These are phyloP conservation scores for Neopestalotiopsis sp. DNA, from an alignment of 2,329 filamentous ascomycete genomes.

Conservation along the genomic window DNA sequence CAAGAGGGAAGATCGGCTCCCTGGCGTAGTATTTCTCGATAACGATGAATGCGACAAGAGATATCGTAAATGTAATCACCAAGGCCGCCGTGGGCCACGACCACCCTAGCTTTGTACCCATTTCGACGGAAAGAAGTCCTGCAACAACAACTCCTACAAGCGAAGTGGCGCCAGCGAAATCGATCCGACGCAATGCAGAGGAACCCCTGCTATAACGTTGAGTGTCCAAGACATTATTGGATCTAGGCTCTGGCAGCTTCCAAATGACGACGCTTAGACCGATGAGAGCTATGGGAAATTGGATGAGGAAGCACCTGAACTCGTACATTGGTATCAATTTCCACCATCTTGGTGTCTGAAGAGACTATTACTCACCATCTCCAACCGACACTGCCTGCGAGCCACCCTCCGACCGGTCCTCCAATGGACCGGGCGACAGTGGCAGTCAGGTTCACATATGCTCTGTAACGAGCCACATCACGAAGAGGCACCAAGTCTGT, in stretches of 20 bases:
- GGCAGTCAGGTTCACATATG: conserved; percentile 1
- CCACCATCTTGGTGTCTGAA: background rate
- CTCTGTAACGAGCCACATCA: background rate
- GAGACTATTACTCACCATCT: background rate
- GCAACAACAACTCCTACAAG: background rate
- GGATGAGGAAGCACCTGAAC: background rate
- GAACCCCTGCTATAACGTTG: background rate
- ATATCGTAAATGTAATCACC: background rate
- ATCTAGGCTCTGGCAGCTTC: background rate
- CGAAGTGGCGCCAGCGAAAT: background rate
- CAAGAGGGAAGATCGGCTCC: background rate
- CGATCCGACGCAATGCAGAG: background rate
- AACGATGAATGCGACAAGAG: background rate
- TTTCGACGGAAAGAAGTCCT: background rate
- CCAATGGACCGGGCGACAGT: background rate
- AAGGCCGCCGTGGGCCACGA: background rate
- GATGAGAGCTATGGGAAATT: background rate
- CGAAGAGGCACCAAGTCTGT: background rate
- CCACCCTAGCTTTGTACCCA: background rate
- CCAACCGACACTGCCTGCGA: conserved; percentile 2
- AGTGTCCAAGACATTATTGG: background rate
- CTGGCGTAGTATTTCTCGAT: background rate
- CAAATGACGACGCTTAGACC: background rate
- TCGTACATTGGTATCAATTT: background rate
- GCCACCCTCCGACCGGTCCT: conserved; percentile 7